Base-by-base conservation (phyloP, 345 rosid species). In the Aegle marmelos region DNA sequence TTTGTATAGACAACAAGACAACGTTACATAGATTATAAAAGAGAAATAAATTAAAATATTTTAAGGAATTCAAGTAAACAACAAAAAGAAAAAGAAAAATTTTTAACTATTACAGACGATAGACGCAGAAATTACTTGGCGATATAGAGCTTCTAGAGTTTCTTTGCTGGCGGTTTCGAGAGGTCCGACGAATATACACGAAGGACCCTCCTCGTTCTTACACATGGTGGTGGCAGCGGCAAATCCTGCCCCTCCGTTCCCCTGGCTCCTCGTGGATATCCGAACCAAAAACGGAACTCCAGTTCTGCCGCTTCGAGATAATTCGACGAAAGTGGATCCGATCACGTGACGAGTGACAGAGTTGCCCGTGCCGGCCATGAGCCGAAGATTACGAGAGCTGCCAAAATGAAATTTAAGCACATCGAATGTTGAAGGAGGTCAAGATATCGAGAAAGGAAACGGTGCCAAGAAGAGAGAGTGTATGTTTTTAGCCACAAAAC, bases 131-230 rank as follows among this genome's bases (percentile, higher is more conserved):
- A 45, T 65, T 79, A 93, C 98, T 78, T 95, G 98, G 73, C 79
- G 72, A 79, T 95, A 95, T 28, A 95, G 98, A 79, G 99, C 99
- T 88, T 93, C 99, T 1, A 95, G 85, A n/a, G 96, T 91, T 87
- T 95, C 98, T 86, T 93, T 82, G 41, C 94, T 90, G 39, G 99
- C 99, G 37, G 97, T 92, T 79, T 95, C 98, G 34, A 95, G 78
- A 6, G 98, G 99, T 25, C 99, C 99, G 36, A 93, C 97, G 86
- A 74, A 94, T 77, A 91, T 82, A 70, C 98, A 94, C 65, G 98
- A 94, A 73, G 97, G 99, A 2, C 91, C 99, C 70, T 95, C 93
- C 39, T 79, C 82, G 70, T 78, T 79, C 68, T 84, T 75, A 81
- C 83, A 68, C 2, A 37, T 37, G 41, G 85, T 67, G 9, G 77